A percentile compares a stretch with the other conserved stretches of the same genome.
phyloP scores from a whole-genome alignment of 805 yeast species.

The Teunomyces barrocoloradensis region DNA sequence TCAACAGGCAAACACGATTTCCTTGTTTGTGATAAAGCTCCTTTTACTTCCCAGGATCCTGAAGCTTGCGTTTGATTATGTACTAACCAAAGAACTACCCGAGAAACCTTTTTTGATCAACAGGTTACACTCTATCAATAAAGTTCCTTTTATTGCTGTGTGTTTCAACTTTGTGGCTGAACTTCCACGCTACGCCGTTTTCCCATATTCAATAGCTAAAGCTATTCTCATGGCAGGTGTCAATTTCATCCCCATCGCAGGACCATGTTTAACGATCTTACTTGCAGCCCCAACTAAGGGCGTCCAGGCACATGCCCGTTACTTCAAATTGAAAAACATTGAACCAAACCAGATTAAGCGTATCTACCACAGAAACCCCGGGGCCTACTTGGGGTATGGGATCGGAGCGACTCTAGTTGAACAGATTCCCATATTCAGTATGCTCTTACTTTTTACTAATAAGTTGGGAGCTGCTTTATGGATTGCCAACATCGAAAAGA shows the following conservation, averaged over 20 bases:
- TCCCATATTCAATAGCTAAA: slow-evolving; percentile 42
- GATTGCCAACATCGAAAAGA: slow-evolving; percentile 42
- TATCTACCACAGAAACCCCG: slow-evolving; percentile 34
- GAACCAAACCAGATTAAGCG: slow-evolving; percentile 38
- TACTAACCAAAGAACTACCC: slow-evolving; percentile 43
- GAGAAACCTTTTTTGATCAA: slow-evolving; percentile 44
- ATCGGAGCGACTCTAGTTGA: slow-evolving; percentile 50
- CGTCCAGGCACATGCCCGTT: slow-evolving; percentile 49
- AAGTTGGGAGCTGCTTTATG: slow-evolving; percentile 64
- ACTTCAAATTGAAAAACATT: slow-evolving; percentile 55
- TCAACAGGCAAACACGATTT: slow-evolving; percentile 41
- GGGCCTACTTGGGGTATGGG: slow-evolving; percentile 53
- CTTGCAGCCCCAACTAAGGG: slow-evolving; percentile 57
- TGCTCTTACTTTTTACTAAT: slow-evolving; percentile 57
- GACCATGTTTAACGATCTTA: slow-evolving; percentile 52
- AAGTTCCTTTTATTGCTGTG: slow-evolving; percentile 29
- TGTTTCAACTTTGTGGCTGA: slow-evolving; percentile 28
- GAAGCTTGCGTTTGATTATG: slow-evolving; percentile 47
- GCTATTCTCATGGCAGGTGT: slow-evolving; percentile 35
- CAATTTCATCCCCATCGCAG: slow-evolving; percentile 54
- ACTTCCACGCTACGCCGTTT: slow-evolving; percentile 34
- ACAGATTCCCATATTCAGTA: slow-evolving; percentile 50
- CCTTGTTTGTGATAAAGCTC: slow-evolving; percentile 41
- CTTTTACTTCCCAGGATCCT: slow-evolving; percentile 49
- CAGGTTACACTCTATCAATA: slow-evolving; percentile 27